Evolutionary conservation across 768 basidiomycete species (phyloP), one percentile per base, ranked within the genome.

Genomic region (Lentinula raphanica): DNA sequence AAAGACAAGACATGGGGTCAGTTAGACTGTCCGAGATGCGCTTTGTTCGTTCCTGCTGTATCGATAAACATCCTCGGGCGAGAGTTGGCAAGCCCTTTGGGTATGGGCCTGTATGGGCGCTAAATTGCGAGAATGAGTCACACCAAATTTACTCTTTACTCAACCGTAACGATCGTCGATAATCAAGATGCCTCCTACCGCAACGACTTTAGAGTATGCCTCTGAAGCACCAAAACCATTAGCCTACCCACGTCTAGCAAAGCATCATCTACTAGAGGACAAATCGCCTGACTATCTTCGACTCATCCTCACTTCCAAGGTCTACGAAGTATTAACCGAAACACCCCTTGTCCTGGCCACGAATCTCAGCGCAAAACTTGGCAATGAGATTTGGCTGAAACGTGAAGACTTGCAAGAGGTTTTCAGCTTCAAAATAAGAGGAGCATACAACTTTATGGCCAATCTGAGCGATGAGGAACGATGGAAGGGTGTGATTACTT

Each of bases 401-500:
- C 85, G 97, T 25, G 97, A 99, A 72, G 97, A 99, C 67, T 80
- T 97, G 2, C 96, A 98, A 46, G 88, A 93, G 66, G 97, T 99
- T 19, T 99, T 99, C 71, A 95, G 92, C 70, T 99, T 99, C 85
- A 99, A 99, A 69, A 94, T 98, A 48, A 81, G 97, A 4, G 97
- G 97, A 23, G 97, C 97, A 31, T 99, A 97, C 76, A 99, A 99
- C 71, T 92, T 97, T 66, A 99, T 99, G 96, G 92, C 92, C 21
- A 82, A 82, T 71, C 76, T 99, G 35, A 77, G 78, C 7, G 87
- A 89, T 31, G 92, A 94, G 57, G 96, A 98, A 68, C 80, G 93
- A 58, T 95, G 94, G 92, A 94, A 94, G 72, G 97, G 97, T 59
- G 97, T 99, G 64, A 79, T 98, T 56, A 98, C 97, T 48, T 99